These are phyloP conservation scores for Hyphodiscus hymeniophilus DNA, from an alignment of 495 filamentous ascomycete species.

Conservation along the genomic window DNA sequence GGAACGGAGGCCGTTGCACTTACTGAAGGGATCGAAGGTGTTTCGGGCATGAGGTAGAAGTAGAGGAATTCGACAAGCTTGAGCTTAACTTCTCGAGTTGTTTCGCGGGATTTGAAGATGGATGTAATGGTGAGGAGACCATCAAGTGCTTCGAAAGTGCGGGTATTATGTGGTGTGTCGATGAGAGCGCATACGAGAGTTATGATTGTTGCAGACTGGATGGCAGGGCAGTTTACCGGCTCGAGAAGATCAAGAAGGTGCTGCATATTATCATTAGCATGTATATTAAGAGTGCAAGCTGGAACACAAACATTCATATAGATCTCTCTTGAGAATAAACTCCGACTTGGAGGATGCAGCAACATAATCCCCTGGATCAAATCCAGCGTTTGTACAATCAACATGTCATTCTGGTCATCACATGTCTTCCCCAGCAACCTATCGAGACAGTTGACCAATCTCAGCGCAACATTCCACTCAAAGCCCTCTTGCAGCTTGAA, in stretches of 20 bases:
- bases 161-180: slow-evolving; percentile 73
- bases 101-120: slow-evolving; percentile 78
- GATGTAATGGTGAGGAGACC: slow-evolving; percentile 89
- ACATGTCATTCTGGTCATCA: slow-evolving; percentile 76
- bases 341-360: slow-evolving; percentile 86
- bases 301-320: slow-evolving; percentile 73
- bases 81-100: slow-evolving; percentile 80
- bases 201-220: slow-evolving; percentile 82
- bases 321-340: slow-evolving; percentile 78
- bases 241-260: slow-evolving; percentile 92
- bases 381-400: slow-evolving; percentile 83
- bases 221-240: slow-evolving; percentile 79
- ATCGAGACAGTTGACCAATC: slow-evolving; percentile 80
- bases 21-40: slow-evolving; percentile 44
- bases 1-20: slow-evolving; percentile 25
- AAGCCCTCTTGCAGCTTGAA: slow-evolving; percentile 95
- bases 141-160: slow-evolving; percentile 88
- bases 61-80: slow-evolving; percentile 89
- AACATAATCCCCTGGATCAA: slow-evolving; percentile 85
- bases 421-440: slow-evolving; percentile 72
- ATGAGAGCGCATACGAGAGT: slow-evolving; percentile 84
- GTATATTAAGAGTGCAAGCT: not conserved
- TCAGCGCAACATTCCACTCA: slow-evolving; percentile 92
- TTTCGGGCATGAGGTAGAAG: slow-evolving; percentile 96
- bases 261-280: slow-evolving; percentile 23